phyloP scores from a whole-genome alignment of 2,329 filamentous ascomycete genomes.

The Venturia pyrina region DNA sequence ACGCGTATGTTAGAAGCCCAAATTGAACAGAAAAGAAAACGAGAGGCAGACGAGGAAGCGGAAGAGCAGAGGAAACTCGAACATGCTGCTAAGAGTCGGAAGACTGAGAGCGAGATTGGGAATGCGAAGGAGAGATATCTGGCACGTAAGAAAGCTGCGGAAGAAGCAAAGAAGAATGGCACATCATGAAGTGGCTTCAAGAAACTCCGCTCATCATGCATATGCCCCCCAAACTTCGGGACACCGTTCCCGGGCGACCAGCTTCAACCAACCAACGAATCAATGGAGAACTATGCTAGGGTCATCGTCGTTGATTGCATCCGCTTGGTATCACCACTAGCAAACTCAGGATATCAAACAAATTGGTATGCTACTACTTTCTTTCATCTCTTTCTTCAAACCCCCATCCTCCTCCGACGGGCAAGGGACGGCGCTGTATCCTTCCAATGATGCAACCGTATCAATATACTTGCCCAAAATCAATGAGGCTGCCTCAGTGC shows the following conservation, averaged over 20 bases:
- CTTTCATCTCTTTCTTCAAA: not conserved
- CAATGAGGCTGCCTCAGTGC: slow-evolving; percentile 6
- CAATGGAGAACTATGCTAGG: no score
- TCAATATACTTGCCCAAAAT: slow-evolving; percentile 13
- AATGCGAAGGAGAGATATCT: slow-evolving; percentile 73
- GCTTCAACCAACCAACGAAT: not conserved
- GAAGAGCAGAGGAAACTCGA: slow-evolving; percentile 55
- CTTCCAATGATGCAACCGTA: slow-evolving; percentile 14
- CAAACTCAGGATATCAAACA: not conserved
- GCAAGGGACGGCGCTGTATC: slow-evolving; percentile 14
- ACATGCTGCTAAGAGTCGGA: slow-evolving; percentile 61
- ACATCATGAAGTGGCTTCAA: not conserved
- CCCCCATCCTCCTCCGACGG: not conserved
- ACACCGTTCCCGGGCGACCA: not conserved
- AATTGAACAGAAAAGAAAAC: slow-evolving; percentile 61
- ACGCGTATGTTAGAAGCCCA: slow-evolving; percentile 71
- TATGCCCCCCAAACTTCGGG: not conserved
- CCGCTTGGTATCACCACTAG: not conserved
- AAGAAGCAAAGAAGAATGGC: slow-evolving; percentile 18
- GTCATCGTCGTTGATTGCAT: not conserved
- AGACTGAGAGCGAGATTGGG: slow-evolving; percentile 66
- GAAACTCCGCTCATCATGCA: not conserved
- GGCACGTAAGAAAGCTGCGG: slow-evolving; percentile 64
- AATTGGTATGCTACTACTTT: not conserved
- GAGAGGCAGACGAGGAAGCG: slow-evolving; percentile 58